phyloP scores from a whole-genome alignment of 2,329 filamentous ascomycete genomes.

The Neofusicoccum kwambonambiense region DNA sequence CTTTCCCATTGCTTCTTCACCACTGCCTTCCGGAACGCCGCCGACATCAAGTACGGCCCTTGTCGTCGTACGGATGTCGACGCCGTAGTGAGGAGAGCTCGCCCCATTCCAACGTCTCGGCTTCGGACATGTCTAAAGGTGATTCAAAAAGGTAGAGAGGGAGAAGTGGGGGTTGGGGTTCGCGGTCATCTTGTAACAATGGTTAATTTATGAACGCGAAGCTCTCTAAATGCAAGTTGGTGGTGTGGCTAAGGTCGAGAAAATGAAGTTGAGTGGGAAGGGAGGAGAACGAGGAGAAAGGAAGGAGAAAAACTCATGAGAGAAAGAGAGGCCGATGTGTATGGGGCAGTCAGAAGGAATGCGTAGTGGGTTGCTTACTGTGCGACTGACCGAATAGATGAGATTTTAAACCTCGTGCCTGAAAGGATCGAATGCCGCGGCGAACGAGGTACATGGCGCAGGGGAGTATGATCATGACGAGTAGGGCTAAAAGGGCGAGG shows the following conservation, averaged over 20 bases:
- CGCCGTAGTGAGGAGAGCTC: neutral
- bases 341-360: no score
- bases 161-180: neutral
- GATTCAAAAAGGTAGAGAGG: neutral
- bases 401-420: neutral
- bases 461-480: neutral
- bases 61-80: neutral
- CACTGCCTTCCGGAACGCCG: no score
- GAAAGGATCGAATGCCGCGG: neutral
- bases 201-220: no score
- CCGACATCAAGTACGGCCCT: neutral
- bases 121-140: neutral
- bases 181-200: neutral
- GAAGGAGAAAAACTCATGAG: no score
- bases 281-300: no score
- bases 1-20: no score
- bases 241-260: no score
- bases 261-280: no score
- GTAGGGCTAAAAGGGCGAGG: neutral
- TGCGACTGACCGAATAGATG: neutral
- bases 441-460: neutral
- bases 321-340: no score
- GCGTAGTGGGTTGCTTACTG: neutral
- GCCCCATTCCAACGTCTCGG: neutral
- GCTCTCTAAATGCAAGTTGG: no score